Percentiles rank a stretch among this genome's conserved stretches.
These are phyloP conservation scores for Saussurea involucrata DNA, from an alignment of 129 eudicot genomes.

Conservation along the genomic window DNA sequence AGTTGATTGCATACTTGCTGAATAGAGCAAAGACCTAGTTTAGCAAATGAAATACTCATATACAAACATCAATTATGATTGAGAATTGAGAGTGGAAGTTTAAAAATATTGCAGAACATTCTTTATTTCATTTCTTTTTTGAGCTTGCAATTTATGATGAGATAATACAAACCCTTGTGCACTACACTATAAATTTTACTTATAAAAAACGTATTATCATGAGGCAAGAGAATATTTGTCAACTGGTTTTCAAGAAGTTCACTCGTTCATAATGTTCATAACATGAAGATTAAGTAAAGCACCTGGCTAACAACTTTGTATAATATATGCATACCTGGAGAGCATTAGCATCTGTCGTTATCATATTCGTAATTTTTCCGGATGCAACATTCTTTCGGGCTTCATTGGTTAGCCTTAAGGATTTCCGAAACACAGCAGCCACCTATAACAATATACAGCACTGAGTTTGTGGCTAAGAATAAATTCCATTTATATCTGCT, in stretches of 20 bases:
- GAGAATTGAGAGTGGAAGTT: not conserved
- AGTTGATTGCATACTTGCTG: conserved; percentile 96
- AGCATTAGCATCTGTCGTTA: conserved; percentile 94
- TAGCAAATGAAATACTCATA: not conserved
- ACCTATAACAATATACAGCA: conserved; percentile 37
- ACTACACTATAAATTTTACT: not conserved
- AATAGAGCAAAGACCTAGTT: conserved; percentile 17
- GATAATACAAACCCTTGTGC: not conserved
- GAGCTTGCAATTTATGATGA: not conserved
- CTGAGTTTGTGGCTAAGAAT: not conserved
- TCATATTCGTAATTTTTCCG: conserved; percentile 85
- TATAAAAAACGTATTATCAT: not conserved
- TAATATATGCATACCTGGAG: conserved; percentile 62
- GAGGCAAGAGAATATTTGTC: not conserved
- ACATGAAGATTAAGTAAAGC: not conserved
- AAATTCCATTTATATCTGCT: not conserved
- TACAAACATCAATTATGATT: not conserved
- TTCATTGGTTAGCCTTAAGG: conserved; percentile 83
- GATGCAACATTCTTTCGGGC: conserved; percentile 66
- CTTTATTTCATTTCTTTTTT: not conserved
- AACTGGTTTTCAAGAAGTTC: not conserved
- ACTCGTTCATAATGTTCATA: not conserved
- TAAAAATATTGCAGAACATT: not conserved
- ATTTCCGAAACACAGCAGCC: conserved; percentile 87
- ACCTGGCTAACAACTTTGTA: not conserved